Conservation (phyloP, 345 rosid genomes). For the Euphorbia pulcherrima region DNA sequence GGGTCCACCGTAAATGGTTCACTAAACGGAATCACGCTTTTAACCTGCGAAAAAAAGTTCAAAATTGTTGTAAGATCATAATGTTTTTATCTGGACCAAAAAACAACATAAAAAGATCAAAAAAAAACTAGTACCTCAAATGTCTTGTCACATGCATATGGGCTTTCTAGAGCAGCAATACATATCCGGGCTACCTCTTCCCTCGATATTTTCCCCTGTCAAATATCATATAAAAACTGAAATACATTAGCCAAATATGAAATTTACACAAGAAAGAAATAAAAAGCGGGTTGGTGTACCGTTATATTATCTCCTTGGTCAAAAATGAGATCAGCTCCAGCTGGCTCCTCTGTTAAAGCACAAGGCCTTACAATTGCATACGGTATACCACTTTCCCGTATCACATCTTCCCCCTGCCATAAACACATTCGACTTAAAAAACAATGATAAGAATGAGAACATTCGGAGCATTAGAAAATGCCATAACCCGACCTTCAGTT, state of each 20-base stretch:
- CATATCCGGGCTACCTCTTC: slow-evolving; percentile 91
- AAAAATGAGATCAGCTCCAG: slow-evolving; percentile 88
- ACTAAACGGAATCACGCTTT: slow-evolving; percentile 83
- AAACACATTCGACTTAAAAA: not conserved
- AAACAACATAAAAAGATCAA: not conserved
- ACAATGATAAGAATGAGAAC: slow-evolving; percentile 1
- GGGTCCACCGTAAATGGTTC: slow-evolving; percentile 85
- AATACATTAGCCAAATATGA: not conserved
- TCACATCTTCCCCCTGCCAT: slow-evolving; percentile 74
- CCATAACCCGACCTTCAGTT: slow-evolving; percentile 60
- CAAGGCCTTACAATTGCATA: slow-evolving; percentile 85
- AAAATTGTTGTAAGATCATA: not conserved
- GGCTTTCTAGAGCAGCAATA: slow-evolving; percentile 74
- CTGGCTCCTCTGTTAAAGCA: slow-evolving; percentile 93
- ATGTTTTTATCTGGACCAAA: not conserved
- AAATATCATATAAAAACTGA: slow-evolving; percentile 3
- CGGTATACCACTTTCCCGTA: slow-evolving; percentile 86
- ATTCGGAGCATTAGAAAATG: too few species aligned
- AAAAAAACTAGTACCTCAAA: slow-evolving; percentile 57
- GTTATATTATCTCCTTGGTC: slow-evolving; percentile 92
- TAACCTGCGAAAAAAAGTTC: slow-evolving; percentile 52
- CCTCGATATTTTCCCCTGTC: slow-evolving; percentile 90
- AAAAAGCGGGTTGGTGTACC: slow-evolving; percentile 32
- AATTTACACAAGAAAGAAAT: not conserved
- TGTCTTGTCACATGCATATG: slow-evolving; percentile 74